Base-by-base conservation (phyloP, 352 stramenopile genomes). In the Pythium apleroticum region DNA sequence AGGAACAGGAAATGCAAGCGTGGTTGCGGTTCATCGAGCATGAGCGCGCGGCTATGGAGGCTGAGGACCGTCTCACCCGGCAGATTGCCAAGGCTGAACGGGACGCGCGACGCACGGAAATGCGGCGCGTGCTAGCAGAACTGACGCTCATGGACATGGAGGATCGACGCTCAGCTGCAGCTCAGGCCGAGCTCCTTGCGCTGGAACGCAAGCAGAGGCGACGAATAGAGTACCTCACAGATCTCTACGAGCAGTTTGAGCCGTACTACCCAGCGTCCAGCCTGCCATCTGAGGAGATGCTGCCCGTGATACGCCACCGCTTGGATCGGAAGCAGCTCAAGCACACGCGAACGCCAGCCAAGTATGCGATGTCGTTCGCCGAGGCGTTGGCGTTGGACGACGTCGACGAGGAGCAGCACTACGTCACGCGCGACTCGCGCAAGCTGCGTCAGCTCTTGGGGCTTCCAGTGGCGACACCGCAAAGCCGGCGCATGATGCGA, bases 161-260 rank as follows among this genome's bases (percentile, higher is more conserved):
- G 53, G 80, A 92, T 22, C 65, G 67, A 3, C 69, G 68, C 14
- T 90, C 81, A 0, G 57, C 50, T 15, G 20, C 64, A 1, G 65
- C 75, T 19, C 58, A 71, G 24, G 65, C 72, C 14, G 65, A 86
- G 30, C 64, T 72, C 11, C 57, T 65, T 14, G 43, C 70, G 19
- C 57, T 60, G 15, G 75, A 90, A 14, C 45, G 37, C 19, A 57
- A 75, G 20, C 66, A 75, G 19, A 60, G 52, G 24, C 65, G 57
- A 45, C 70, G 76, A 9, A 66, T 64, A 11, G 9, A 56, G 7
- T 79, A 76, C 27, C 60, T 90, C 14, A 74, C 65, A 0, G 81
- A 87, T 45, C 52, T 92, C 11, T 90, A 90, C 58, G 72, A 72
- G 11, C 73, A 80, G 25, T 83, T 88, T 43, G 65, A 77, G 39